These are phyloP conservation scores for Paecilomyces fulvus DNA, from an alignment of 2,329 filamentous ascomycete genomes.

Conservation along the genomic window DNA sequence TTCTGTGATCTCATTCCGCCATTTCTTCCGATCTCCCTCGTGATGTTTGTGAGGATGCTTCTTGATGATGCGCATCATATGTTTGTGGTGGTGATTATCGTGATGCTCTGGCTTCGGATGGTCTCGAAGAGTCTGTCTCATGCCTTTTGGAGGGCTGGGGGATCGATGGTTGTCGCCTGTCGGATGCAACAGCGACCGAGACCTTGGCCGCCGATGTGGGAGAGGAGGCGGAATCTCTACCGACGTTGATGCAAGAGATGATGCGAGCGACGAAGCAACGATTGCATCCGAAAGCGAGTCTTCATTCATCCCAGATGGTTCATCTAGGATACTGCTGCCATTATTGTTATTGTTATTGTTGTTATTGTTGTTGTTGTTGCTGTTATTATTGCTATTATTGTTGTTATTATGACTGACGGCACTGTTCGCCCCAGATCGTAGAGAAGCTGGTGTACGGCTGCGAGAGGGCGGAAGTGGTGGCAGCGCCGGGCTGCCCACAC, in stretches of 20 bases:
- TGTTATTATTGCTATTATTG: background rate
- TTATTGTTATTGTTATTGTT: background rate
- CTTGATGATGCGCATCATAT: conserved; percentile 27
- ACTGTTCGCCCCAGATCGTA: background rate
- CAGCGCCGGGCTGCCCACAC: background rate
- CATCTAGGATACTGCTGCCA: conserved; percentile 3
- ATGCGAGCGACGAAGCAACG: conserved; percentile 40
- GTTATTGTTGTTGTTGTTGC: background rate
- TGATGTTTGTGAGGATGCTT: conserved; percentile 42
- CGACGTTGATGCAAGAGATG: conserved; percentile 31
- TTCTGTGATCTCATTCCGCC: conserved; percentile 36
- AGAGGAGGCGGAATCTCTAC: conserved; percentile 31
- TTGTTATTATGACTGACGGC: background rate
- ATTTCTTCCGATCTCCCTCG: conserved; percentile 40
- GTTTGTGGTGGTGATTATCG: conserved; percentile 14
- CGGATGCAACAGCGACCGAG: conserved; percentile 27
- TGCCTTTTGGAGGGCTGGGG: conserved; percentile 27
- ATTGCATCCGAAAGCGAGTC: conserved; percentile 39
- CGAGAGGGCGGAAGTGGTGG: background rate
- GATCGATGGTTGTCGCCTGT: conserved; percentile 19
- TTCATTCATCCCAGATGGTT: conserved; percentile 19
- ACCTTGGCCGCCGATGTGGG: conserved; percentile 27
- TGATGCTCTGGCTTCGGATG: conserved; percentile 24
- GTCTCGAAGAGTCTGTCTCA: conserved; percentile 37
- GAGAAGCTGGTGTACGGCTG: background rate